These are phyloP conservation scores for Diaporthe sp. DNA, from an alignment of 2,329 filamentous ascomycete genomes.

Conservation along the genomic window DNA sequence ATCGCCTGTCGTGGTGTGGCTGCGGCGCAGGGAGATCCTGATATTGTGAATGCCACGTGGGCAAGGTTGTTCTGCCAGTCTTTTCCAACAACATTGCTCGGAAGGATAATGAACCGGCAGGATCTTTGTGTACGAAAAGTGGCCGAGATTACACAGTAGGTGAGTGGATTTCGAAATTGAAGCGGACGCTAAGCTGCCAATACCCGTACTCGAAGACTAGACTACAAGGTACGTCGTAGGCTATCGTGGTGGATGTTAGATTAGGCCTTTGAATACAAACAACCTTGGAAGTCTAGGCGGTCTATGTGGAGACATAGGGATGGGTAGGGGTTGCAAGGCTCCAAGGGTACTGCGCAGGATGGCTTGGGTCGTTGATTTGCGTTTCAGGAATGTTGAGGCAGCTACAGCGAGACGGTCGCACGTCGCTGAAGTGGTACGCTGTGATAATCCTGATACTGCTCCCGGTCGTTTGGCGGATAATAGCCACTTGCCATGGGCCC, in stretches of 20 bases:
- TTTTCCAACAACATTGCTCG: neutral
- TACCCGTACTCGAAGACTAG: neutral
- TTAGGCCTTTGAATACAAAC: neutral
- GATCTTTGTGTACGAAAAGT: neutral
- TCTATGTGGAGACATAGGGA: neutral
- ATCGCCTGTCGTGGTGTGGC: neutral
- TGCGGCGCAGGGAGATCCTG: neutral
- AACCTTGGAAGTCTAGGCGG: neutral
- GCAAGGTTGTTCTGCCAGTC: neutral
- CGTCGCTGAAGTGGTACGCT: neutral
- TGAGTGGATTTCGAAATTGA: neutral
- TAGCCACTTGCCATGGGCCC: constrained; percentile 15
- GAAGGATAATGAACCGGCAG: neutral
- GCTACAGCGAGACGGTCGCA: neutral
- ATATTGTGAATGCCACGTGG: constrained; percentile 13
- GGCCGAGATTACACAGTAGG: constrained; percentile 7
- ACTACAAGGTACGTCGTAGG: neutral
- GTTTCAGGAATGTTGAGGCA: constrained; percentile 7
- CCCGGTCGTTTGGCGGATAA: constrained; percentile 10
- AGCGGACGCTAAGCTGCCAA: neutral
- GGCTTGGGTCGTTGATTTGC: too few relatives aligned
- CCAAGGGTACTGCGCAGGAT: neutral
- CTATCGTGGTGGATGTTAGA: neutral
- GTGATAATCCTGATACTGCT: neutral
- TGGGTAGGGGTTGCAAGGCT: constrained; percentile 11